Base-by-base conservation (phyloP, 2,329 filamentous ascomycete genomes). In the Penicillium sp. region DNA sequence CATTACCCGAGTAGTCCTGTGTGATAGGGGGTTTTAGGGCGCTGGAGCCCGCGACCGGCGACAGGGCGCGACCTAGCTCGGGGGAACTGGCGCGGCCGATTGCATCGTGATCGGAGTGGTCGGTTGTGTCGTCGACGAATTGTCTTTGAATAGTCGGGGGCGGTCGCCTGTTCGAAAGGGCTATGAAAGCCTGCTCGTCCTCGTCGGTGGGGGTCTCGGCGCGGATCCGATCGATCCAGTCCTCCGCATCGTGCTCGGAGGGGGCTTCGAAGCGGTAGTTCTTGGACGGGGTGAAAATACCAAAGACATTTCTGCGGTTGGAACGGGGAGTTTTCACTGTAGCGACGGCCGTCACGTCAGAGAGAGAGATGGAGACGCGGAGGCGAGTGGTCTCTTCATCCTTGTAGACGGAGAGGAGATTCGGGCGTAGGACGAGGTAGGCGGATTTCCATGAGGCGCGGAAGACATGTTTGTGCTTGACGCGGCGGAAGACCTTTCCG, bases 371-470 rank as follows among this genome's bases (percentile, higher is more conserved):
- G 68, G 96, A 92, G 66, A 95, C 88, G 46, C 90, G 88, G 36
- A 99, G 83, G 70, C 92, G 92, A 63, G 88, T 89, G 75, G 97
- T 92, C 63, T 92, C 89, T 63, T 90, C 85, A 68, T 93, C 89
- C 73, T 93, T 95, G 81, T 99, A 99, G 55, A 97, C 87, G 45
- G 90, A 97, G 27, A 99, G 82, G 17, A 90, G 84, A 63, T 94
- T 95, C 0, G 93, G 92, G 56, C 94, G 88, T 39, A 99, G 83
- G 33, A 99, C 94, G 34, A 97, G 80, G 74, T 89, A 94, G 55
- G 92, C 85, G 5, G 87, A 80, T 75, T 96, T 96, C 94, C 94
- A 99, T 56, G 89, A 86, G 85, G 96, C 73, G 54, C 68, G 68
- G 59, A 77, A 78, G 46, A 91, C 90, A 86, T 95, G 96, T 54